Evolutionary conservation across 345 rosid genomes (phyloP), one percentile per base, ranked within the genome.

Genomic region (Excoecaria agallocha): DNA sequence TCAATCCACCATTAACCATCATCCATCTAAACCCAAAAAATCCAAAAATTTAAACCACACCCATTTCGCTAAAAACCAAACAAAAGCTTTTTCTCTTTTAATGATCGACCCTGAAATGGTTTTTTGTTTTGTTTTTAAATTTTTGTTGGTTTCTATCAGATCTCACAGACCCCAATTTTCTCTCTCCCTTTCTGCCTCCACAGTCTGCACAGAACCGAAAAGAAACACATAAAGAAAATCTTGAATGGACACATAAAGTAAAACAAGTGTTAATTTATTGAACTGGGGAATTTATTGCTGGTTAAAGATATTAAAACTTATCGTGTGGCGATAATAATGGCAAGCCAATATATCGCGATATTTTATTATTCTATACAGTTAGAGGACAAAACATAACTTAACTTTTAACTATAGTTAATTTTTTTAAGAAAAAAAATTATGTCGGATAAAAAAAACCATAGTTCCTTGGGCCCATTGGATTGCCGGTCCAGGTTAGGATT

Each of bases 211-310:
- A 50, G 69, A 84, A 74, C 83, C 80, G 61, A 70, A 85, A 83
- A 78, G 59, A 70, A 85, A 83, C 84, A 80, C 80, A 82, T 77
- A 64, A 43, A 67, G 67, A 60, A 64, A 62, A 76, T 78, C 83
- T 59, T 60, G 51, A 62, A 64, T 54, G 12, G 22, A 63, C 76
- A 73, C 12, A 22, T 41, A 19, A 8, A 64, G 12, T n/a, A 19
- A n/a, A 20, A 4, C 8, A 70, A 38, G 56, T 22, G 43, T 58
- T 58, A 71, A 71, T 58, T 59, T 71, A 71, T 58, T 71, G 65
- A 71, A 71, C 52, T 25, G 30, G 17, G 45, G 70, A 45, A 66
- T 66, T 66, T 50, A 30, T 68, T 63, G 48, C 8, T 41, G 3
- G 45, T 66, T 49, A 15, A 67, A 10, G 22, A 16, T 10, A 12